Percentiles rank a stretch among this genome's conserved stretches.
Evolutionary conservation across 2,329 filamentous ascomycete species (phyloP).

Genomic region (Tolypocladium amazonense): DNA sequence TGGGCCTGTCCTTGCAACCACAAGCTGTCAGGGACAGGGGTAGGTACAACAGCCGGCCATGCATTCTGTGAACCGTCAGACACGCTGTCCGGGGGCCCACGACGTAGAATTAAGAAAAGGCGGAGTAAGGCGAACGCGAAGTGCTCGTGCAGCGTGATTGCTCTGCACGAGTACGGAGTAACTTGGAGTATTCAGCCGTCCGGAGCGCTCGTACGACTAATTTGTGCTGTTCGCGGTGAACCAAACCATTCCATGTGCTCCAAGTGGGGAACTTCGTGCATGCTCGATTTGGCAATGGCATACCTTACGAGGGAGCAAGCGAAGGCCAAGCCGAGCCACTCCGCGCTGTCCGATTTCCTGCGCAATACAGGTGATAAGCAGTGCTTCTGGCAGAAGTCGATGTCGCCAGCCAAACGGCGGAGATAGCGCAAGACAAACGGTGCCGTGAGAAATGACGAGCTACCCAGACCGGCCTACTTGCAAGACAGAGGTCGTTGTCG

Average conservation of each 20-base stretch:
- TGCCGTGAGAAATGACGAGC: background rate
- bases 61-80: conserved; percentile 6
- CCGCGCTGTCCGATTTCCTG: background rate
- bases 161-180: too few relatives aligned
- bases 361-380: background rate
- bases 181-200: too few relatives aligned
- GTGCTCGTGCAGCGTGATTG: background rate
- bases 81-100: conserved; percentile 1
- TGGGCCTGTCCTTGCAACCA: conserved; percentile 3
- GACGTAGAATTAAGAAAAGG: background rate
- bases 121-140: background rate
- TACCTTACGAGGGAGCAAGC: background rate
- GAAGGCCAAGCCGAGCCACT: background rate
- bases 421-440: background rate
- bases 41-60: conserved; percentile 2
- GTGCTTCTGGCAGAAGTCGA: background rate
- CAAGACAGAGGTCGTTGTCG: background rate
- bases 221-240: background rate
- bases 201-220: background rate
- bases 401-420: background rate
- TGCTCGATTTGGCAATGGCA: background rate
- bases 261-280: background rate
- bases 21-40: conserved; percentile 3
- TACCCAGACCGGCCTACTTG: background rate
- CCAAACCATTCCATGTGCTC: background rate